Evolutionary conservation across 371 early-diverging fungal species (phyloP).

Genomic region (Circinella umbellata): DNA sequence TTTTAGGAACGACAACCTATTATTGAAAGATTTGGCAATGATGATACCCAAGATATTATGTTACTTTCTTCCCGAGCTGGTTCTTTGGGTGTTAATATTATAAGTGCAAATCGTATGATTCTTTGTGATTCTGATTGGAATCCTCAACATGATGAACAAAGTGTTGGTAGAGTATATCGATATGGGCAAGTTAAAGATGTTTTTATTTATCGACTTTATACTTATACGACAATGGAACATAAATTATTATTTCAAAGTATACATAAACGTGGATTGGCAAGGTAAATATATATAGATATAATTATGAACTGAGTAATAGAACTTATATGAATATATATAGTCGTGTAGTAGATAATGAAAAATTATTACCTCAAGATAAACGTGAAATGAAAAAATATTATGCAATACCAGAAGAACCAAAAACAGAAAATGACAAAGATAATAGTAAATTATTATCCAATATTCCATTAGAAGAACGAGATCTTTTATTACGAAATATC

Average conservation of each 20-base stretch:
- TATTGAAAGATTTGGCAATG: constrained; percentile 80
- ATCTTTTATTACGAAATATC: neutral
- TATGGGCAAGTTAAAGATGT: constrained; percentile 61
- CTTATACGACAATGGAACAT: constrained; percentile 50
- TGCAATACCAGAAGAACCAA: constrained; percentile 29
- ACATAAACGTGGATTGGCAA: constrained; percentile 40
- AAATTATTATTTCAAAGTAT: constrained; percentile 28
- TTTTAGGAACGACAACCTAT: constrained; percentile 63
- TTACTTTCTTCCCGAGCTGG: constrained; percentile 80
- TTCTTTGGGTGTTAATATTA: constrained; percentile 90
- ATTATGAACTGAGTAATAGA: too few species aligned
- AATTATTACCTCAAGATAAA: constrained; percentile 42
- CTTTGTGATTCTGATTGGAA: constrained; percentile 96
- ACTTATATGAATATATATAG: constrained; percentile 25
- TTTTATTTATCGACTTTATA: constrained; percentile 54
- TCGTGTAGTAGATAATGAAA: constrained; percentile 68
- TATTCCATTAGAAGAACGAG: neutral
- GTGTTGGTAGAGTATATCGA: constrained; percentile 77
- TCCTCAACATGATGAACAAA: constrained; percentile 92
- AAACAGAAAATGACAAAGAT: neutral
- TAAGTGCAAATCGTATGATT: constrained; percentile 87
- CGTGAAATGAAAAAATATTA: constrained; percentile 56
- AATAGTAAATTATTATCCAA: neutral
- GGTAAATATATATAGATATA: constrained; percentile 21
- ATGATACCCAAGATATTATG: constrained; percentile 54